Percentiles rank a stretch among this genome's conserved stretches.
These are phyloP conservation scores for Chlorencoelia australis DNA, from an alignment of 2,329 filamentous ascomycete species.

Conservation along the genomic window DNA sequence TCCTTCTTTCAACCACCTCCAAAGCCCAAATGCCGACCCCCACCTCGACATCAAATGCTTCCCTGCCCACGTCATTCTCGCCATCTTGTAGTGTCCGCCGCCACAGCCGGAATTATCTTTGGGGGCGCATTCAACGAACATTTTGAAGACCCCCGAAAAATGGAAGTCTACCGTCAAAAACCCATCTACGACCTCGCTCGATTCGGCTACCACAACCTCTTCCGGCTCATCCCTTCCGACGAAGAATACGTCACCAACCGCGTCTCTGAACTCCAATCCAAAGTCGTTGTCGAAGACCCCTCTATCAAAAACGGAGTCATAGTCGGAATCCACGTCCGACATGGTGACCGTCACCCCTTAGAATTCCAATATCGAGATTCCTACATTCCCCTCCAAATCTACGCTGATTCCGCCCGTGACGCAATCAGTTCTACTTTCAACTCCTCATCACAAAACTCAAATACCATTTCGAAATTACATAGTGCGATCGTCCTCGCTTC, in stretches of 20 bases:
- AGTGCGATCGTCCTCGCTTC: constrained; percentile 58
- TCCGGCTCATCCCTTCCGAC: constrained; percentile 58
- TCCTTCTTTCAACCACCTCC: constrained; percentile 63
- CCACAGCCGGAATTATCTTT: constrained; percentile 56
- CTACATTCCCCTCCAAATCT: constrained; percentile 67
- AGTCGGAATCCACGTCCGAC: constrained; percentile 69
- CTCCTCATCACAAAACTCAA: constrained; percentile 25
- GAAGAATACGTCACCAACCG: constrained; percentile 52
- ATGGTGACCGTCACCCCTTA: constrained; percentile 67
- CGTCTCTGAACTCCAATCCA: constrained; percentile 42
- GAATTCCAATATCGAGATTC: constrained; percentile 68
- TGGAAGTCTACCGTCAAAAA: constrained; percentile 41
- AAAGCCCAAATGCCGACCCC: constrained; percentile 54
- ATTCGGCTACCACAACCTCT: constrained; percentile 63
- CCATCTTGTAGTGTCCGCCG: constrained; percentile 64
- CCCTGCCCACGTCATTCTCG: constrained; percentile 69
- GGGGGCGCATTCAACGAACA: constrained; percentile 45
- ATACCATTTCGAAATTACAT: constrained; percentile 29
- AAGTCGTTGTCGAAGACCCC: constrained; percentile 33
- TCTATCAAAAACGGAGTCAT: constrained; percentile 38
- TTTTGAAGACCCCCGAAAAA: constrained; percentile 39
- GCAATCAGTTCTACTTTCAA: constrained; percentile 43
- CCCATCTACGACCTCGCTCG: constrained; percentile 60
- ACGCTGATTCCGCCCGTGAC: constrained; percentile 47
- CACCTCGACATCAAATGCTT: constrained; percentile 64